These are phyloP conservation scores for Kodamaea restingae DNA, from an alignment of 805 yeast species.

Conservation along the genomic window DNA sequence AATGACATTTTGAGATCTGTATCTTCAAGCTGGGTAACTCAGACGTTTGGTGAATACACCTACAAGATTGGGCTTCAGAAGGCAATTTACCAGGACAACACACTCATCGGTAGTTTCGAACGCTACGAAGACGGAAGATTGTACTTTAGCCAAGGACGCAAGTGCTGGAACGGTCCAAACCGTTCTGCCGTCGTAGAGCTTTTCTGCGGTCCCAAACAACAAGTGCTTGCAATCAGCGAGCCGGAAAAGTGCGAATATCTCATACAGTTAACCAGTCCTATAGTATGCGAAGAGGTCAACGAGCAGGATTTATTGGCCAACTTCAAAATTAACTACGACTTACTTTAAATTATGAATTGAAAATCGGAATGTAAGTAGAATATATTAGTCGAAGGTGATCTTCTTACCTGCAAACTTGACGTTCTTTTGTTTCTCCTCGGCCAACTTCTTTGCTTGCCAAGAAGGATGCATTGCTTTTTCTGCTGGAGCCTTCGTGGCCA, in stretches of 20 bases:
- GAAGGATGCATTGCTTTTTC: slow-evolving; percentile 74
- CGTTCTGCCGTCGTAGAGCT: slow-evolving; percentile 65
- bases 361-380: too few relatives aligned
- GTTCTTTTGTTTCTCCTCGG: slow-evolving; percentile 60
- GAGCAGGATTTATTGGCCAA: slow-evolving; percentile 24
- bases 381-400: slow-evolving; percentile 64
- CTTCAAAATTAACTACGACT: slow-evolving; percentile 14
- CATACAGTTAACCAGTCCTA: slow-evolving; percentile 46
- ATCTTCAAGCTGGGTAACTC: slow-evolving; percentile 43
- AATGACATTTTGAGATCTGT: slow-evolving; percentile 62
- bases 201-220: slow-evolving; percentile 59
- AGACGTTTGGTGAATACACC: slow-evolving; percentile 62
- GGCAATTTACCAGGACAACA: slow-evolving; percentile 51
- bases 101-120: slow-evolving; percentile 48
- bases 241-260: slow-evolving; percentile 84
- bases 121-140: slow-evolving; percentile 25
- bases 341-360: background rate
- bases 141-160: slow-evolving; percentile 59
- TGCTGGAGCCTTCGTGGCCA: slow-evolving; percentile 6
- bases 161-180: slow-evolving; percentile 93
- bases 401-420: slow-evolving; percentile 82
- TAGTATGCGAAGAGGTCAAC: slow-evolving; percentile 37
- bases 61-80: slow-evolving; percentile 61
- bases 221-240: slow-evolving; percentile 68
- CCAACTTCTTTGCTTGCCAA: slow-evolving; percentile 86